Evolutionary conservation across 805 yeast genomes (phyloP).

Genomic region (Nematodospora valgi): DNA sequence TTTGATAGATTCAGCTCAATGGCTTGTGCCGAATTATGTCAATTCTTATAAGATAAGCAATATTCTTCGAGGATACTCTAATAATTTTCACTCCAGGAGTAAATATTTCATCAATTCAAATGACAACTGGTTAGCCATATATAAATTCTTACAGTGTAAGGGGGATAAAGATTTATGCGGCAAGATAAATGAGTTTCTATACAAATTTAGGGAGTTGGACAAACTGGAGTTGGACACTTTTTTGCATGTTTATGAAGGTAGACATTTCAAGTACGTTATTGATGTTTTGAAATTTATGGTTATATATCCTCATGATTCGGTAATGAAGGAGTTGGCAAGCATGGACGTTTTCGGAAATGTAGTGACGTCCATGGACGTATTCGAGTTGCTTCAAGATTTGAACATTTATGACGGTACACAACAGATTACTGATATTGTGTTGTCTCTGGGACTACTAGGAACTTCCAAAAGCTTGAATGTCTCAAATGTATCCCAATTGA

Average conservation of each 20-base stretch:
- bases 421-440: slow-evolving; percentile 23
- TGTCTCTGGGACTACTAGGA: slow-evolving; percentile 7
- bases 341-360: slow-evolving; percentile 9
- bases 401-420: slow-evolving; percentile 20
- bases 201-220: slow-evolving; percentile 19
- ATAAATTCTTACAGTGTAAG: slow-evolving; percentile 7
- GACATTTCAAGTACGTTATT: slow-evolving; percentile 18
- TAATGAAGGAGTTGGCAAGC: slow-evolving; percentile 7
- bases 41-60: slow-evolving; percentile 16
- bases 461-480: slow-evolving; percentile 8
- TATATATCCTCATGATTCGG: slow-evolving; percentile 30
- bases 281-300: slow-evolving; percentile 26
- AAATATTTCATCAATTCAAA: slow-evolving; percentile 25
- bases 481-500: background rate
- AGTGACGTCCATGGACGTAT: slow-evolving; percentile 10
- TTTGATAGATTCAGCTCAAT: slow-evolving; percentile 21
- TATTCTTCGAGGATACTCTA: slow-evolving; percentile 10
- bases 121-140: slow-evolving; percentile 10
- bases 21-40: slow-evolving; percentile 22
- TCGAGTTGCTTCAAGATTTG: slow-evolving; percentile 15
- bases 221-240: slow-evolving; percentile 23
- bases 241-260: slow-evolving; percentile 32
- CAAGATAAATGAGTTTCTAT: slow-evolving; percentile 12
- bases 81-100: slow-evolving; percentile 1
- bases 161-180: background rate